phyloP scores from a whole-genome alignment of 306 rosid genomes.

The Arachis hypogaea region DNA sequence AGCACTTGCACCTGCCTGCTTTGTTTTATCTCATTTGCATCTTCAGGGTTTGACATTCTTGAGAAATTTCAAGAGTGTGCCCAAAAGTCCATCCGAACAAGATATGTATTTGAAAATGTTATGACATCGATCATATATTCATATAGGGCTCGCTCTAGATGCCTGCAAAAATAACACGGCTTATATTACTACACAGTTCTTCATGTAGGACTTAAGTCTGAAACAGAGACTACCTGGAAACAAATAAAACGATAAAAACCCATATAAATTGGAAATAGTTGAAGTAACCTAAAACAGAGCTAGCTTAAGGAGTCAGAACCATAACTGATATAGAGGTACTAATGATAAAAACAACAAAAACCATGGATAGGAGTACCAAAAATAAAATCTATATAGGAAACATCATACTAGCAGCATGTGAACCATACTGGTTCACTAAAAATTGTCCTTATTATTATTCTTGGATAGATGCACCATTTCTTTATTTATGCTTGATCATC shows the following conservation, averaged over 20 bases:
- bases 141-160: slow-evolving; percentile 80
- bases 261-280: neutral
- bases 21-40: slow-evolving; percentile 33
- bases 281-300: slow-evolving; percentile 20
- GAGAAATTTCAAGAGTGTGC: slow-evolving; percentile 39
- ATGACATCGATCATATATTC: slow-evolving; percentile 48
- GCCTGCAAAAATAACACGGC: slow-evolving; percentile 52
- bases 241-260: neutral
- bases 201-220: slow-evolving; percentile 5
- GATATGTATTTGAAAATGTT: slow-evolving; percentile 41
- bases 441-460: slow-evolving; percentile 10
- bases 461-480: neutral
- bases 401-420: neutral
- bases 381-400: neutral
- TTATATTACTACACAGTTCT: slow-evolving; percentile 28
- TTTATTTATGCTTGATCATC: slow-evolving; percentile 16
- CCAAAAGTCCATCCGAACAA: slow-evolving; percentile 34
- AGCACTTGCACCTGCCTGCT: slow-evolving; percentile 45
- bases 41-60: slow-evolving; percentile 38
- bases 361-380: slow-evolving; percentile 4
- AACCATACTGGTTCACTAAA: slow-evolving; percentile 18
- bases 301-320: neutral
- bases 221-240: neutral
- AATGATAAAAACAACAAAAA: slow-evolving; percentile 29
- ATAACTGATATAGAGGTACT: neutral